Conservation (phyloP, 768 basidiomycete species). For the Collybiopsis luxurians region DNA sequence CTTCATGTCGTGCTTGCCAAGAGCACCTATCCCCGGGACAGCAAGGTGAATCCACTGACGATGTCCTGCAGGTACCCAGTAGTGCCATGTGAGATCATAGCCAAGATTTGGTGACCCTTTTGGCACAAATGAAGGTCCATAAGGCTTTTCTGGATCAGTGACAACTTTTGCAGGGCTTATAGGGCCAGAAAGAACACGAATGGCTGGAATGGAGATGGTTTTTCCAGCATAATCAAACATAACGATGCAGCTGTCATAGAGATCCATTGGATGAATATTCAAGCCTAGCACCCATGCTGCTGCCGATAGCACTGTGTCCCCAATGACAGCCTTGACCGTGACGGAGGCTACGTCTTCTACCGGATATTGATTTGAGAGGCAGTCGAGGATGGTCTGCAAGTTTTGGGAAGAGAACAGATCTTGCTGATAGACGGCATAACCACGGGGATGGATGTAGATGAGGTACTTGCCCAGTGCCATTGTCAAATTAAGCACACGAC, state of each 20-base stretch:
- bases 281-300: too few species aligned
- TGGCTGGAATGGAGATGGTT: slow-evolving; percentile 15
- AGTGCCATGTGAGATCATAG: slow-evolving; percentile 17
- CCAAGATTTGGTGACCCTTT: slow-evolving; percentile 19
- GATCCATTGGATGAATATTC: too few species aligned
- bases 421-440: slow-evolving; percentile 20
- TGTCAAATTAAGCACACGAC: slow-evolving; percentile 16
- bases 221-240: background rate
- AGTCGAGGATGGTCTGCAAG: slow-evolving; percentile 22
- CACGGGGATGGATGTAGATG: slow-evolving; percentile 2
- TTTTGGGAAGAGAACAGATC: slow-evolving; percentile 20
- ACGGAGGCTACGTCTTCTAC: slow-evolving; percentile 26
- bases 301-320: too few species aligned
- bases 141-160: background rate
- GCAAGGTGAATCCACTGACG: slow-evolving; percentile 20
- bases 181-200: slow-evolving; percentile 13
- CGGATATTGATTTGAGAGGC: slow-evolving; percentile 16
- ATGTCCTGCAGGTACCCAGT: slow-evolving; percentile 22
- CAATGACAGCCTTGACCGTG: slow-evolving; percentile 9
- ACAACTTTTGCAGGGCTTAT: background rate
- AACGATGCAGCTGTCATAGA: too few species aligned
- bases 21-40: background rate
- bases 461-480: slow-evolving; percentile 10
- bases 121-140: slow-evolving; percentile 8
- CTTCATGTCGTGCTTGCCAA: background rate